Percentiles rank a stretch among this genome's conserved stretches.
These are phyloP conservation scores for Yarrowia hollandica DNA, from an alignment of 805 yeast genomes.

Conservation along the genomic window DNA sequence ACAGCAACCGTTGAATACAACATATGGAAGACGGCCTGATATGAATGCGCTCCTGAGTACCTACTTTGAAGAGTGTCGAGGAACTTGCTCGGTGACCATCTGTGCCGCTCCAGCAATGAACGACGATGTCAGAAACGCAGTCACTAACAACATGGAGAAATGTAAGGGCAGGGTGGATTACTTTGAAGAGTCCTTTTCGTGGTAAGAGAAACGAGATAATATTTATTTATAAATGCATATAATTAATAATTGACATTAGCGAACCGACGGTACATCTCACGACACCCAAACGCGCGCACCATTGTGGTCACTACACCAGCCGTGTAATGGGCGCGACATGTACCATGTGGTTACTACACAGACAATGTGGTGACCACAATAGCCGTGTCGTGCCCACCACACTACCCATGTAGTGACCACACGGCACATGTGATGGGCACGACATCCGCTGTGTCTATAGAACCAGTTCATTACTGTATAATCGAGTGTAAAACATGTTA, in stretches of 20 bases:
- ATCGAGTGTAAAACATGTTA: too few species aligned
- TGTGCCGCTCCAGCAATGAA: conserved; percentile 66
- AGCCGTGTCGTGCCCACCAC: too few species aligned
- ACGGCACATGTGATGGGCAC: too few species aligned
- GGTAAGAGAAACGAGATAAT: conserved; percentile 48
- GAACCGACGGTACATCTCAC: too few species aligned
- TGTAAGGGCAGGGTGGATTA: conserved; percentile 58
- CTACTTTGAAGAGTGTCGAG: conserved; percentile 37
- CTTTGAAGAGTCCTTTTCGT: conserved; percentile 68
- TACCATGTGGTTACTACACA: too few species aligned
- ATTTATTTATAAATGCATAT: conserved; percentile 15
- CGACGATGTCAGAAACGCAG: conserved; percentile 54
- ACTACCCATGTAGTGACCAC: too few species aligned
- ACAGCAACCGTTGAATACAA: not conserved
- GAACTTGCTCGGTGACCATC: conserved; percentile 54
- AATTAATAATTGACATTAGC: not conserved
- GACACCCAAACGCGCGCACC: too few species aligned
- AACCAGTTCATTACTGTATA: too few species aligned
- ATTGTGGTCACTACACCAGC: too few species aligned
- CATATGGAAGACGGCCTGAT: conserved; percentile 36
- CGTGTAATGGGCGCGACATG: too few species aligned
- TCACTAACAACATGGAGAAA: conserved; percentile 46
- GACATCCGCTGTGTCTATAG: too few species aligned
- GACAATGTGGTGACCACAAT: too few species aligned
- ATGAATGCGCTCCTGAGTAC: not conserved